These are phyloP conservation scores for Xylaria arbuscula DNA, from an alignment of 2,329 filamentous ascomycete species.

Conservation along the genomic window DNA sequence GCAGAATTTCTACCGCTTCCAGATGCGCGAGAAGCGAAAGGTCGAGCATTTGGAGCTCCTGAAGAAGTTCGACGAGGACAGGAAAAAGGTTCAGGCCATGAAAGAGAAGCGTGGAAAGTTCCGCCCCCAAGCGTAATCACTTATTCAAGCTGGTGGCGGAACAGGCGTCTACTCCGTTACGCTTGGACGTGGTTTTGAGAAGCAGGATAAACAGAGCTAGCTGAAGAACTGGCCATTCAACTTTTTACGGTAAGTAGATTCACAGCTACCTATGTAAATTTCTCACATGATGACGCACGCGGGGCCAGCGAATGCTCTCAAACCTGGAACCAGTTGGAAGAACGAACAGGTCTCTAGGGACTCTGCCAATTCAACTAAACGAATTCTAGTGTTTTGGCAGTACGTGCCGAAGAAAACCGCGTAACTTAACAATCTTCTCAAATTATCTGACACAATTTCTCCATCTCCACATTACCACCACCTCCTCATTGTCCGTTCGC, in stretches of 20 bases:
- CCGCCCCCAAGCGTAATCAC: constrained; percentile 60
- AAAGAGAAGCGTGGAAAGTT: constrained; percentile 73
- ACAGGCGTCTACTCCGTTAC: neutral
- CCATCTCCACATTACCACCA: neutral
- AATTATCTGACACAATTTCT: constrained; percentile 62
- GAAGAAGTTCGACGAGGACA: constrained; percentile 80
- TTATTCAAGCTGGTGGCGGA: constrained; percentile 4
- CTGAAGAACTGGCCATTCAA: neutral
- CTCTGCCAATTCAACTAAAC: no score
- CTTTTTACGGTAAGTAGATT: constrained; percentile 31
- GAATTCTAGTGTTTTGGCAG: constrained; percentile 29
- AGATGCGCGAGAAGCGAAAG: constrained; percentile 83
- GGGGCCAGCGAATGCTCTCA: constrained; percentile 61
- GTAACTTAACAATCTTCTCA: constrained; percentile 71
- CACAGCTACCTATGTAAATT: constrained; percentile 6
- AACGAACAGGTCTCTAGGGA: no score
- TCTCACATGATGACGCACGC: constrained; percentile 62
- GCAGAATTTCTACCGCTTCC: constrained; percentile 85
- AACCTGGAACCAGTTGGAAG: constrained; percentile 37
- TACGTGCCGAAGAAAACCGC: constrained; percentile 72
- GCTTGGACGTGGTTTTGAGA: neutral
- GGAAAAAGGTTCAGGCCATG: constrained; percentile 76
- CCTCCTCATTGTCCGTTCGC: constrained; percentile 1
- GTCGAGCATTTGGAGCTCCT: constrained; percentile 75
- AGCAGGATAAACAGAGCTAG: neutral